A percentile compares a stretch with the other conserved stretches of the same genome.
phyloP scores from a whole-genome alignment of 2,329 filamentous ascomycete genomes.

The Elsinoe perseae region DNA sequence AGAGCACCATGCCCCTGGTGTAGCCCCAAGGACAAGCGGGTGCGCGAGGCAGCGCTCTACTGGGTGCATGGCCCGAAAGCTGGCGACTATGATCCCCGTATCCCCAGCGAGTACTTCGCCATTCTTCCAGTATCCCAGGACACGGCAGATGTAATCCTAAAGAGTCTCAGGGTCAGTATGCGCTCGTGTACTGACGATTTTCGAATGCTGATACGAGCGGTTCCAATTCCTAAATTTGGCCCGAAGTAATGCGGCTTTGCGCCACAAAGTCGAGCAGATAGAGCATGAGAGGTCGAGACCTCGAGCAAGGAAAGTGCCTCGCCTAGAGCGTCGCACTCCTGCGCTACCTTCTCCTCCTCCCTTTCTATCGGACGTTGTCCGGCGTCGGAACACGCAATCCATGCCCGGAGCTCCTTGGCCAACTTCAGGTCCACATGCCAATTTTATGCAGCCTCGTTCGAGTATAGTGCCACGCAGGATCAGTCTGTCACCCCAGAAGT shows the following conservation, averaged over 20 bases:
- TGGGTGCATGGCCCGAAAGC: conserved; percentile 38
- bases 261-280: neutral
- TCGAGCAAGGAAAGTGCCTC: neutral
- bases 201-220: neutral
- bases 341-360: neutral
- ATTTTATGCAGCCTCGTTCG: neutral
- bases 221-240: neutral
- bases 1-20: conserved; percentile 41
- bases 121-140: conserved; percentile 34
- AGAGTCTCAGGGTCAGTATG: neutral
- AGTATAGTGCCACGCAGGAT: neutral
- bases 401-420: neutral
- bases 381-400: neutral
- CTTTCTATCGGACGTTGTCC: neutral
- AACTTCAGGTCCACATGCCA: neutral
- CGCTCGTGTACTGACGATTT: neutral
- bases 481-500: neutral
- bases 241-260: neutral
- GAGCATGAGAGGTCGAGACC: neutral
- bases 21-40: conserved; percentile 29
- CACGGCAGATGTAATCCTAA: neutral
- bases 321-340: neutral
- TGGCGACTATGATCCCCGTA: conserved; percentile 37
- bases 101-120: conserved; percentile 38
- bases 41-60: conserved; percentile 33